Percentiles rank a stretch among this genome's conserved stretches.
Conservation (phyloP, 2,329 filamentous ascomycete genomes). For the Calonectria henricotiae region DNA sequence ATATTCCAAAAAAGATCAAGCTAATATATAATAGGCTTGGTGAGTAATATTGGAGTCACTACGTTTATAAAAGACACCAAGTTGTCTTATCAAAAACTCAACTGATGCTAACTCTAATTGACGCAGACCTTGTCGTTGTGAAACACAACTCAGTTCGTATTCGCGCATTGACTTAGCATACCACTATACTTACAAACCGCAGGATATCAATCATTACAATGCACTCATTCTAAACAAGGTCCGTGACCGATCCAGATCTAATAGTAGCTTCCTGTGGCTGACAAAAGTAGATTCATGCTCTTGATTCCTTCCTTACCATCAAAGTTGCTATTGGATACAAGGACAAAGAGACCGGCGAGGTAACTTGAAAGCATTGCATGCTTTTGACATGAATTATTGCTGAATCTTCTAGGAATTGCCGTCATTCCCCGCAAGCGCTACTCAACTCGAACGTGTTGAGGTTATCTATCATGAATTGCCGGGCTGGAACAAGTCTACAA, state of each 20-base stretch:
- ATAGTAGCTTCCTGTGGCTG: neutral
- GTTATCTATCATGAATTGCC: conserved; percentile 29
- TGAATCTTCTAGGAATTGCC: conserved; percentile 16
- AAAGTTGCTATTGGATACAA: conserved; percentile 16
- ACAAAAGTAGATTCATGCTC: neutral
- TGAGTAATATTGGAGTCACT: neutral
- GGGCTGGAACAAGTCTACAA: conserved; percentile 26
- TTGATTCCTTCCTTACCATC: conserved; percentile 11
- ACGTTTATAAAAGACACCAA: neutral
- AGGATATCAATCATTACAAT: conserved; percentile 18
- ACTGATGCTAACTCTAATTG: neutral
- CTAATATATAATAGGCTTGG: conserved; percentile 11
- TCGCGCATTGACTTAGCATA: neutral
- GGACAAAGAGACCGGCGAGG: conserved; percentile 20
- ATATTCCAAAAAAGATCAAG: neutral
- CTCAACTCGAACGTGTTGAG: conserved; percentile 14
- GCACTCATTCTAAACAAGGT: conserved; percentile 23
- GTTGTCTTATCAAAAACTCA: neutral
- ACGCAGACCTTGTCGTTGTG: conserved; percentile 19
- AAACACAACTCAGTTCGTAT: conserved; percentile 20
- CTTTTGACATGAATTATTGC: neutral
- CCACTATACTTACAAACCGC: neutral
- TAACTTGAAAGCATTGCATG: neutral
- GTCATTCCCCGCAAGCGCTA: conserved; percentile 5
- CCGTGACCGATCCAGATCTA: neutral